Base-by-base conservation (phyloP, 176 grass and related monocot species). In the Melocanna baccifera region DNA sequence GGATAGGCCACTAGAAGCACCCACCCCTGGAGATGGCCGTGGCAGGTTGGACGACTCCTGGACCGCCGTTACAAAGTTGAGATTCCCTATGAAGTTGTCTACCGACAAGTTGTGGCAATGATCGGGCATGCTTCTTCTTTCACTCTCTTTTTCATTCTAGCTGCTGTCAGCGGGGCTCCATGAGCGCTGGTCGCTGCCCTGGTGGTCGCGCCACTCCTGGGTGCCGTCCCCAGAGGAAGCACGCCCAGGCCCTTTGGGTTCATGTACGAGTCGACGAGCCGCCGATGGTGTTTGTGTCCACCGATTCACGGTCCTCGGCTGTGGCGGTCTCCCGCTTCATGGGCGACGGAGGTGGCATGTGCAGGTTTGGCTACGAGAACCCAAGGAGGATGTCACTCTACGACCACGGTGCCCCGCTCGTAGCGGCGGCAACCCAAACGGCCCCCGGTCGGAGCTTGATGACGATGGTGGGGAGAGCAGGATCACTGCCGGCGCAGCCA, bases 21-120 rank as follows among this genome's bases (percentile, higher is more conserved):
- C 83, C 18, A 67, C 47, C 29, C 32, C 76, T 39, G 45, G 45
- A 36, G 73, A 77, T 20, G 79, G 76, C 1, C 23, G 81, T 3
- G 75, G 84, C 23, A 88, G 76, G 67, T 83, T 91, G 23, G 77
- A 75, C 0, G 91, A 85, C 7, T 88, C 94, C 70, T 92, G 57
- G 9, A 71, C 83, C 23, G 14, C 1, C 23, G 20, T 83, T 25
- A 62, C 83, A 82, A 89, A 88, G 53, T 85, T 81, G 53, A 90
- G 56, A 53, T 79, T 93, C 20, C 87, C 80, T 52, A 85, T 88
- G 42, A 93, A 67, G 85, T 91, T 98, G 81, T 94, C 93, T 52
- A 89, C 79, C 0, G 96, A 99, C 55, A 88, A 71, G 84, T 88
- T 99, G 82, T 91, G 90, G 83, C 86, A 83, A 83, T 96, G 96